Conservation (phyloP, 306 rosid genomes). For the Carpinus fangiana region DNA sequence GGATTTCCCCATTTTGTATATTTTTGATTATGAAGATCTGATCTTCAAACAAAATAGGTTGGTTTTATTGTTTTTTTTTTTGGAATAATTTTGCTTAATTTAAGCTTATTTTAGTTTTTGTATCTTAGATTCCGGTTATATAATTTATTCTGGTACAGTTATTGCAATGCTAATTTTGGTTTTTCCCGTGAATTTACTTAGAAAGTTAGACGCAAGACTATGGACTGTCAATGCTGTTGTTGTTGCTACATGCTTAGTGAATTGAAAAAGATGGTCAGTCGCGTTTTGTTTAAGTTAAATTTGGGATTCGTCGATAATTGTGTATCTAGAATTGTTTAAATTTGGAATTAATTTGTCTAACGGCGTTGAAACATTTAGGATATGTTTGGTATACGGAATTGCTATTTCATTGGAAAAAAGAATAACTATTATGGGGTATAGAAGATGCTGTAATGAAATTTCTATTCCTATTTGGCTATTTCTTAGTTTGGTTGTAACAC, state of each 20-base stretch:
- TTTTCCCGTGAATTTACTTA: background rate
- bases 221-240: background rate
- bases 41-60: background rate
- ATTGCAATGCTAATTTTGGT: background rate
- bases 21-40: conserved; percentile 6
- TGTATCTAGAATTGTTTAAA: no score
- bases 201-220: background rate
- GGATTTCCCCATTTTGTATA: background rate
- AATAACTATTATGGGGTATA: no score
- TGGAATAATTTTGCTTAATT: background rate
- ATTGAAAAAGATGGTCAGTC: background rate
- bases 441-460: no score
- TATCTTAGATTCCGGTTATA: background rate
- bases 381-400: no score
- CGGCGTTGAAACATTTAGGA: no score
- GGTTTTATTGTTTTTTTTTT: background rate
- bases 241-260: background rate
- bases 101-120: background rate
- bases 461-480: no score
- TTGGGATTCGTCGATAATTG: background rate
- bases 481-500: no score
- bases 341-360: no score
- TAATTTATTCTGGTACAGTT: background rate
- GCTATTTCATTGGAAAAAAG: no score
- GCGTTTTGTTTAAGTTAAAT: background rate